Evolutionary conservation across 768 basidiomycete species (phyloP).

Genomic region (Mrakia blollopis): DNA sequence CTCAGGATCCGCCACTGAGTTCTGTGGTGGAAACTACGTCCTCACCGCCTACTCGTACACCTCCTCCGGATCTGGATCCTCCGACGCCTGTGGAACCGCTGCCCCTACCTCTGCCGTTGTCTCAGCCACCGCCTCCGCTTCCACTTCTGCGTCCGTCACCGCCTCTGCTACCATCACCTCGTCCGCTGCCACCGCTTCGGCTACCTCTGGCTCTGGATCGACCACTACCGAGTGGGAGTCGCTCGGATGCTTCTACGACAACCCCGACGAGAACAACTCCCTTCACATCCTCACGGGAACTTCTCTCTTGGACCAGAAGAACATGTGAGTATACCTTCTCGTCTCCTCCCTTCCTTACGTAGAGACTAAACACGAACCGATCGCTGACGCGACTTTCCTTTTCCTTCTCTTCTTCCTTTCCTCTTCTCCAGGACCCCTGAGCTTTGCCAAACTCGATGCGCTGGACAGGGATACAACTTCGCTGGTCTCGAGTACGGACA

Average conservation of each 20-base stretch:
- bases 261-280: slow-evolving; percentile 20
- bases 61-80: neutral
- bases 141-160: neutral
- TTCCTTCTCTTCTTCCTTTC: too few species aligned
- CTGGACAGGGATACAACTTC: slow-evolving; percentile 64
- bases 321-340: slow-evolving; percentile 4
- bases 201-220: slow-evolving; percentile 10
- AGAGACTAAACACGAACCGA: too few species aligned
- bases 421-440: slow-evolving; percentile 47
- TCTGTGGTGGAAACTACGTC: slow-evolving; percentile 30
- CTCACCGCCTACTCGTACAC: slow-evolving; percentile 29
- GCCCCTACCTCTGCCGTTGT: neutral
- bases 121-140: slow-evolving; percentile 8
- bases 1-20: slow-evolving; percentile 10
- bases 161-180: slow-evolving; percentile 14
- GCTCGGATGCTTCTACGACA: slow-evolving; percentile 31
- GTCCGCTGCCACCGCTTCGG: slow-evolving; percentile 2
- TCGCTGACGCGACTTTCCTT: too few species aligned
- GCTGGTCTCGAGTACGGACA: slow-evolving; percentile 64
- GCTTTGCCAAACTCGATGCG: slow-evolving; percentile 64
- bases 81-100: slow-evolving; percentile 3
- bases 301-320: neutral
- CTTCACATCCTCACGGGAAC: slow-evolving; percentile 22
- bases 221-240: slow-evolving; percentile 32
- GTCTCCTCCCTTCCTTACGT: too few species aligned